Evolutionary conservation across 106 monocot species (phyloP).

Genomic region (Dioscorea dumetorum): DNA sequence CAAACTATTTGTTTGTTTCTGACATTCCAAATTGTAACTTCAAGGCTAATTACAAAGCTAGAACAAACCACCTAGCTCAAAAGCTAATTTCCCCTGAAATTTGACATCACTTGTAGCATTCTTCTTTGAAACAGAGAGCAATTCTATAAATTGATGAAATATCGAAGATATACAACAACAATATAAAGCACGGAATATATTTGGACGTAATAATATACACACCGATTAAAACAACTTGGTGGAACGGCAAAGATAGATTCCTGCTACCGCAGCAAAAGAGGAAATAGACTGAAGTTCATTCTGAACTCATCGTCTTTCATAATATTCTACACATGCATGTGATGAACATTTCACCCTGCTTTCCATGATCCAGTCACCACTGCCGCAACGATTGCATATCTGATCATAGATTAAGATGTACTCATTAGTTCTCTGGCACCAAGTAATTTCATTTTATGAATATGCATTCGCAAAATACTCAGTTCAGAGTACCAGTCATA

Average conservation of each 20-base stretch:
- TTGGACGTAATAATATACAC: not conserved
- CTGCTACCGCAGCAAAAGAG: constrained; percentile 38
- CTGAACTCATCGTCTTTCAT: constrained; percentile 79
- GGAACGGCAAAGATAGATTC: constrained; percentile 48
- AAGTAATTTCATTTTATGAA: not conserved
- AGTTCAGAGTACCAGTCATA: not conserved
- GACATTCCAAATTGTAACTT: too few species aligned
- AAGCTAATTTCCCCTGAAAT: too few species aligned
- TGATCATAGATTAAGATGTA: constrained; percentile 17
- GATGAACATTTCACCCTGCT: constrained; percentile 77
- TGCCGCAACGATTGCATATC: constrained; percentile 90
- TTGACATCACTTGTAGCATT: too few species aligned
- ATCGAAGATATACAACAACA: too few species aligned
- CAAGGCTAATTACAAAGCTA: too few species aligned
- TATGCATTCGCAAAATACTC: not conserved
- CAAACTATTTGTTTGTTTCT: too few species aligned
- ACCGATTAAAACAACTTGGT: constrained; percentile 55
- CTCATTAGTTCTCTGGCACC: not conserved
- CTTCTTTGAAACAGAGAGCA: too few species aligned
- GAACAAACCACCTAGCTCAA: too few species aligned
- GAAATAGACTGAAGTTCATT: constrained; percentile 53
- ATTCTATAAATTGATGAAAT: too few species aligned
- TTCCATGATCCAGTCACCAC: constrained; percentile 63
- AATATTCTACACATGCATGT: constrained; percentile 71
- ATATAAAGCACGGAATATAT: too few species aligned